Evolutionary conservation across 768 basidiomycete genomes (phyloP).

Genomic region (Jaapia argillacea): DNA sequence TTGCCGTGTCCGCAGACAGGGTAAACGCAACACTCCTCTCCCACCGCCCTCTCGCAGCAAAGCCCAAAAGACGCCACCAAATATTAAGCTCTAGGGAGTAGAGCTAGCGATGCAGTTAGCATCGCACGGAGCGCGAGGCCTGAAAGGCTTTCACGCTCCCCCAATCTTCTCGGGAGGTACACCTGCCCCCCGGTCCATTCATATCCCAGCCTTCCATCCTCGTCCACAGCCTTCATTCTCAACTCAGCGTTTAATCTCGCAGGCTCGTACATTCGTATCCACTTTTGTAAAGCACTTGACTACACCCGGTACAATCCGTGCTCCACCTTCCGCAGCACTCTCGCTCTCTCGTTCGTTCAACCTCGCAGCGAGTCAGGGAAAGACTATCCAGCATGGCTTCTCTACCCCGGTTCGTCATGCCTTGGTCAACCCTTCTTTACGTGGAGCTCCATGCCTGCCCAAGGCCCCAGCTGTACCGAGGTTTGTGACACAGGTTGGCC

Average conservation of each 20-base stretch:
- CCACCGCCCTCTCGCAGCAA: no score
- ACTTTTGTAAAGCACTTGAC: constrained; percentile 48
- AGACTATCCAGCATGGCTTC: constrained; percentile 40
- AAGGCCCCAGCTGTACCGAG: constrained; percentile 40
- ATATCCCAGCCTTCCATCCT: constrained; percentile 29
- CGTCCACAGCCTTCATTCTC: constrained; percentile 19
- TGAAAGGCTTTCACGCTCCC: not conserved
- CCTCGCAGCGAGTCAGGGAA: constrained; percentile 14
- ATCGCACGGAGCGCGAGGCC: not conserved
- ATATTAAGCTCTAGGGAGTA: no score
- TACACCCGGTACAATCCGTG: constrained; percentile 35
- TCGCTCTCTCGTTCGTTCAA: constrained; percentile 20
- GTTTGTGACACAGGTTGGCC: constrained; percentile 54
- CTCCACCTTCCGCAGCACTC: constrained; percentile 20
- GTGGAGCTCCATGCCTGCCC: constrained; percentile 49
- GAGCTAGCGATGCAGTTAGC: not conserved
- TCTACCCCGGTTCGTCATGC: constrained; percentile 46
- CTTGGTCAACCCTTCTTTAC: constrained; percentile 33
- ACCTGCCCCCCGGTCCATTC: constrained; percentile 26
- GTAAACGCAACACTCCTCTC: no score
- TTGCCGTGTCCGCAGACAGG: no score
- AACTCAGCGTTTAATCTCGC: constrained; percentile 38
- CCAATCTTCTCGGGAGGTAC: not conserved
- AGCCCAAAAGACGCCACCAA: no score
- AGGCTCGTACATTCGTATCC: constrained; percentile 45